A percentile compares a stretch with the other conserved stretches of the same genome.
These are phyloP conservation scores for Jaltomata sinuosa DNA, from an alignment of 257 asterid genomes.

Conservation along the genomic window DNA sequence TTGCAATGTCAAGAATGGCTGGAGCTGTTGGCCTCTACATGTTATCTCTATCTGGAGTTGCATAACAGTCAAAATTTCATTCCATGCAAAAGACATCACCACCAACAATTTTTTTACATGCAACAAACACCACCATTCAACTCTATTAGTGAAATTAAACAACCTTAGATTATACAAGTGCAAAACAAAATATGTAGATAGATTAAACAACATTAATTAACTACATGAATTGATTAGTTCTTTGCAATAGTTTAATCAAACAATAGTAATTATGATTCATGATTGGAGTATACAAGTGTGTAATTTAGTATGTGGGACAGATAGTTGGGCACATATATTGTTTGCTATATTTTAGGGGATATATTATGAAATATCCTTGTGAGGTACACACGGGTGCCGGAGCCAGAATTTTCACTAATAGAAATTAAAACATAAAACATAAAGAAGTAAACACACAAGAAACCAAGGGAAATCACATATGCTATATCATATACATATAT, in stretches of 20 bases:
- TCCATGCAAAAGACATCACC: background rate
- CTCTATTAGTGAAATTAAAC: background rate
- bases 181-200: background rate
- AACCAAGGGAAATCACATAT: background rate
- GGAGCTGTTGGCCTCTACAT: slow-evolving; percentile 70
- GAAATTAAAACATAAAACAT: background rate
- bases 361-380: background rate
- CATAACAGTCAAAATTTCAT: background rate
- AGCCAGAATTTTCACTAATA: background rate
- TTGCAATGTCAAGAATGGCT: slow-evolving; percentile 63
- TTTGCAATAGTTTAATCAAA: background rate
- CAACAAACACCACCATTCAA: background rate
- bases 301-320: background rate
- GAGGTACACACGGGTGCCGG: background rate
- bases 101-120: background rate
- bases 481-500: background rate
- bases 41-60: slow-evolving; percentile 66
- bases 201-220: background rate
- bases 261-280: background rate
- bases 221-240: background rate
- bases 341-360: background rate
- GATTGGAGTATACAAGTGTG: background rate
- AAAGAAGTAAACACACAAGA: background rate
- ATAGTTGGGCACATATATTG: background rate
- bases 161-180: background rate